phyloP scores from a whole-genome alignment of 805 yeast species.

The Brettanomyces anomalus region DNA sequence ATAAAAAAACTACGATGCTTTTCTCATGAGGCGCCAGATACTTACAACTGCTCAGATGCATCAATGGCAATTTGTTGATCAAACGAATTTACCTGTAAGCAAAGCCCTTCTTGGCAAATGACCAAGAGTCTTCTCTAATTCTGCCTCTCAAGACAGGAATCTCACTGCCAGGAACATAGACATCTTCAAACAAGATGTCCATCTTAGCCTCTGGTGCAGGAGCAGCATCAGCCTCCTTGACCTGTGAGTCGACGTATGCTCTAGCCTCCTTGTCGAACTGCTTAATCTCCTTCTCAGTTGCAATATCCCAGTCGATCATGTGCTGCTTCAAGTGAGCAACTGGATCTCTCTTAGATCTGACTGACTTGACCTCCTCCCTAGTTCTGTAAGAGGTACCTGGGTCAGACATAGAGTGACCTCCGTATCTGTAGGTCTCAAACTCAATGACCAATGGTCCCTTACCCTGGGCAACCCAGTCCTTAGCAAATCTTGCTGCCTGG shows the following conservation, averaged over 20 bases:
- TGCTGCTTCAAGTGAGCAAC: constrained; percentile 91
- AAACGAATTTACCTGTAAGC: constrained; percentile 26
- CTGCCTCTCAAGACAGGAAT: constrained; percentile 92
- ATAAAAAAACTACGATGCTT: no score
- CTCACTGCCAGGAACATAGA: constrained; percentile 91
- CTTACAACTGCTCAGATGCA: no score
- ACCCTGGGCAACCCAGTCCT: constrained; percentile 88
- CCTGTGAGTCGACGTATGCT: constrained; percentile 90
- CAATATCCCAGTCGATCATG: constrained; percentile 72
- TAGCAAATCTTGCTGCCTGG: constrained; percentile 95
- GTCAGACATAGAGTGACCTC: constrained; percentile 99
- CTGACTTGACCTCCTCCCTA: constrained; percentile 98
- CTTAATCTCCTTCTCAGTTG: constrained; percentile 92
- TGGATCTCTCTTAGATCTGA: constrained; percentile 98
- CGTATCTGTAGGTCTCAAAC: constrained; percentile 98
- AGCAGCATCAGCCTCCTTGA: constrained; percentile 84
- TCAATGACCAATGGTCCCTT: constrained; percentile 95
- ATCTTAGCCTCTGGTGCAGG: constrained; percentile 94
- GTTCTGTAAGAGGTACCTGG: constrained; percentile 99
- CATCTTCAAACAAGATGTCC: constrained; percentile 93
- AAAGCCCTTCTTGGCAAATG: constrained; percentile 30
- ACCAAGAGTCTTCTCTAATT: constrained; percentile 91
- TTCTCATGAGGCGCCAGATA: no score
- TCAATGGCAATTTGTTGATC: no score
- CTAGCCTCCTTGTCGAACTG: constrained; percentile 93